phyloP scores from a whole-genome alignment of 257 asterid genomes.

The Coffea canephora region DNA sequence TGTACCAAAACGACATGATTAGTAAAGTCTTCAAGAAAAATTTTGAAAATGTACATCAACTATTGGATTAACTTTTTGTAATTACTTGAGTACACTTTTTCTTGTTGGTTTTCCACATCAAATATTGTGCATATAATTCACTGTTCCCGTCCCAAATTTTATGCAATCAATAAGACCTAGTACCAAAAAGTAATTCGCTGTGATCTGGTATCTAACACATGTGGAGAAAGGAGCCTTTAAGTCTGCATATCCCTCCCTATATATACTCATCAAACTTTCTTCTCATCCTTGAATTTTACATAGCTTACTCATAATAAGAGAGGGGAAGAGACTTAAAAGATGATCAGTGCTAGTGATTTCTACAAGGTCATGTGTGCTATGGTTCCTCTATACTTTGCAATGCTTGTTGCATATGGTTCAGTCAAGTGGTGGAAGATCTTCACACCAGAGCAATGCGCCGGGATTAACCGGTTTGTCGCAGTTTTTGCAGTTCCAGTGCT shows the following conservation, averaged over 20 bases:
- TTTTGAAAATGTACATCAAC: too few relatives aligned
- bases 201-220: too few relatives aligned
- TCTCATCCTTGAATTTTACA: not conserved
- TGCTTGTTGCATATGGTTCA: conserved; percentile 60
- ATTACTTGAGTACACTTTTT: too few relatives aligned
- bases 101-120: too few relatives aligned
- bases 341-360: conserved; percentile 55
- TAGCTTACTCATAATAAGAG: not conserved
- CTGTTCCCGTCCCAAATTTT: too few relatives aligned
- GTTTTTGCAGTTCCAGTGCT: conserved; percentile 67
- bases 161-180: too few relatives aligned
- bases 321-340: not conserved
- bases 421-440: conserved; percentile 66
- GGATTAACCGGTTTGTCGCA: conserved; percentile 71
- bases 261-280: not conserved
- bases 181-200: too few relatives aligned
- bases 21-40: too few relatives aligned
- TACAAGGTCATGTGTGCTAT: conserved; percentile 72
- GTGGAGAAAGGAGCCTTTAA: too few relatives aligned
- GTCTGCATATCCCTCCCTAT: not conserved
- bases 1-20: too few relatives aligned
- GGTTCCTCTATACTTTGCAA: conserved; percentile 72
- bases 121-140: too few relatives aligned
- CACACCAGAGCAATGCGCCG: conserved; percentile 76
- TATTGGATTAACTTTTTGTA: too few relatives aligned